Evolutionary conservation across 176 grass and related monocot species (phyloP).

Genomic region (Phoenix roebelenii): DNA sequence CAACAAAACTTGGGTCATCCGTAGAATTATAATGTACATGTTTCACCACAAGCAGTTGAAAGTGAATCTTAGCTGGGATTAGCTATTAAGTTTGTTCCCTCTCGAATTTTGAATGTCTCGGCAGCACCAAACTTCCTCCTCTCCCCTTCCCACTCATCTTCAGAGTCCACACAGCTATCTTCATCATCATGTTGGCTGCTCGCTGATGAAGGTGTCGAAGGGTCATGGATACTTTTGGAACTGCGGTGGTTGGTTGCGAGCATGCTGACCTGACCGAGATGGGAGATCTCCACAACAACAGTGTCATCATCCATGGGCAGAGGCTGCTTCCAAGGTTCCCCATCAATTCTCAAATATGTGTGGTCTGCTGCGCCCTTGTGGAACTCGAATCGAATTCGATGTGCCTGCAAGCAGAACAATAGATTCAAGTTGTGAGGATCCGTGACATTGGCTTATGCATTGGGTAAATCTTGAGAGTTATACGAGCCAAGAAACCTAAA

Average conservation of each 20-base stretch:
- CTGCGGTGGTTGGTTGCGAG: constrained; percentile 51
- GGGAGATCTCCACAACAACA: constrained; percentile 65
- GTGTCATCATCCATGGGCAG: constrained; percentile 54
- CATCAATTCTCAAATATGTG: constrained; percentile 82
- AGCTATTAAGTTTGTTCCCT: neutral
- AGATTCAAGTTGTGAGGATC: too few species aligned
- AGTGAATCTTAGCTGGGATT: constrained; percentile 1
- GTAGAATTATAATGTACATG: too few species aligned
- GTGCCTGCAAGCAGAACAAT: constrained; percentile 21
- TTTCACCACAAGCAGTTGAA: neutral
- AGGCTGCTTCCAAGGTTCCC: constrained; percentile 91
- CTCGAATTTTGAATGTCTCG: constrained; percentile 4
- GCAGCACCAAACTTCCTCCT: constrained; percentile 18
- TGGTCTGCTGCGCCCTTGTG: constrained; percentile 42
- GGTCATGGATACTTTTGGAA: constrained; percentile 34
- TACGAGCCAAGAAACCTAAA: too few species aligned
- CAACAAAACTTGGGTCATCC: too few species aligned
- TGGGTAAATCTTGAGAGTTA: too few species aligned
- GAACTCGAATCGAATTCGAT: constrained; percentile 72
- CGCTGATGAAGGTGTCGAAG: neutral
- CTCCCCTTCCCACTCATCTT: constrained; percentile 14
- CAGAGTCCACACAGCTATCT: neutral
- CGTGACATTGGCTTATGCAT: too few species aligned
- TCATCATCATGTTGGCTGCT: neutral
- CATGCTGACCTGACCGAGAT: constrained; percentile 68